These are phyloP conservation scores for Umbelopsis sp. DNA, from an alignment of 192 early-diverging fungal genomes.

Conservation along the genomic window DNA sequence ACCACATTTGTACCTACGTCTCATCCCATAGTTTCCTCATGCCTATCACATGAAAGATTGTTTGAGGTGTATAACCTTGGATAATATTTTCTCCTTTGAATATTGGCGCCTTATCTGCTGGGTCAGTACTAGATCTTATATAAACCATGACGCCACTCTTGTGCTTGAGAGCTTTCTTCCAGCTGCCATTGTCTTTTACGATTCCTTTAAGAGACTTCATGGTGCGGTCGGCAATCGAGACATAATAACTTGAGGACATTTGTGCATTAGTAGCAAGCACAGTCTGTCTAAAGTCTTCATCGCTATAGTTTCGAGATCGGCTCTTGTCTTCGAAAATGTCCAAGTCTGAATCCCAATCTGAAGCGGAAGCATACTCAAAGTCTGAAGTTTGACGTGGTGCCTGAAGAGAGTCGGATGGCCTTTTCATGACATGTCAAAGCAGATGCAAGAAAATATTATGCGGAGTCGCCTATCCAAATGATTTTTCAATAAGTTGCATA, in stretches of 20 bases:
- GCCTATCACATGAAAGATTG: slow-evolving; percentile 54
- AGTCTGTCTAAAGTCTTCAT: not conserved
- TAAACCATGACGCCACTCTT: slow-evolving; percentile 48
- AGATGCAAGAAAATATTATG: not conserved
- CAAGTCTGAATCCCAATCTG: slow-evolving; percentile 11
- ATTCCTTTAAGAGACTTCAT: slow-evolving; percentile 36
- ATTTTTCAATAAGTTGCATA: not conserved
- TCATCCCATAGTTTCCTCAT: slow-evolving; percentile 59
- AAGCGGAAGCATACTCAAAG: not conserved
- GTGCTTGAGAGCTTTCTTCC: slow-evolving; percentile 51
- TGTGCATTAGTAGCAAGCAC: not conserved
- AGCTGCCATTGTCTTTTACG: slow-evolving; percentile 32
- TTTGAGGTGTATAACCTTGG: slow-evolving; percentile 44
- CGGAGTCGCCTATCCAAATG: not conserved
- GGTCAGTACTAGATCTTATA: slow-evolving; percentile 25
- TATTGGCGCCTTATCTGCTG: slow-evolving; percentile 39
- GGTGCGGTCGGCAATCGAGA: slow-evolving; percentile 34
- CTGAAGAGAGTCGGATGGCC: not conserved
- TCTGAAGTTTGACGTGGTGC: not conserved
- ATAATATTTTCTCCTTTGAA: slow-evolving; percentile 52
- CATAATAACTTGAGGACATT: slow-evolving; percentile 1
- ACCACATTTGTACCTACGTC: slow-evolving; percentile 22
- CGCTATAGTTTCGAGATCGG: not conserved
- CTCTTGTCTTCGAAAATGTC: not conserved
- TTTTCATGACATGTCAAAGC: slow-evolving; percentile 16